These are phyloP conservation scores for Trypanosoma mega DNA, from an alignment of 208 protist genomes.

Conservation along the genomic window DNA sequence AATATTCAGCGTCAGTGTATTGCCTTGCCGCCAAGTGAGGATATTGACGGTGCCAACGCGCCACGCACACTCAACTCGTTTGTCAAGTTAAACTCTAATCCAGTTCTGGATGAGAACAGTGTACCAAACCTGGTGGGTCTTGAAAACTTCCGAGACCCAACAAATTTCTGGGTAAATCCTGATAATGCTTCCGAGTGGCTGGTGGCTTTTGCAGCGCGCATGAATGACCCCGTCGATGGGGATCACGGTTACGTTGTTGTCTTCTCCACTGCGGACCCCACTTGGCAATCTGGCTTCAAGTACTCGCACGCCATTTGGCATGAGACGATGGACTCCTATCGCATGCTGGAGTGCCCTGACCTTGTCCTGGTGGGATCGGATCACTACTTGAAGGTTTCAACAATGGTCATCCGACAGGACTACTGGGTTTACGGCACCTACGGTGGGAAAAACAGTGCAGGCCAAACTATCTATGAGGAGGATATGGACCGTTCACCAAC, in stretches of 20 bases:
- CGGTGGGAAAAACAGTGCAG: constrained; percentile 1
- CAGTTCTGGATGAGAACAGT: constrained; percentile 34
- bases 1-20: constrained; percentile 56
- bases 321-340: constrained; percentile 31
- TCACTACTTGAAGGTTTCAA: constrained; percentile 50
- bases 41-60: constrained; percentile 21
- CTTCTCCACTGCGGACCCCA: constrained; percentile 41
- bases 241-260: constrained; percentile 30
- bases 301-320: constrained; percentile 46
- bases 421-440: constrained; percentile 45
- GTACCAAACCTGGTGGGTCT: constrained; percentile 36
- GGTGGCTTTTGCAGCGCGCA: constrained; percentile 42
- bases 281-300: constrained; percentile 41
- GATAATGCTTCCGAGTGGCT: constrained; percentile 35
- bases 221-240: constrained; percentile 18
- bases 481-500: constrained; percentile 35
- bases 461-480: constrained; percentile 39
- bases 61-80: constrained; percentile 30
- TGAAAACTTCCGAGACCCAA: constrained; percentile 52
- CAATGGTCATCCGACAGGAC: constrained; percentile 41
- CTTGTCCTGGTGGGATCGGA: constrained; percentile 42
- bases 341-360: constrained; percentile 52
- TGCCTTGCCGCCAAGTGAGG: constrained; percentile 20
- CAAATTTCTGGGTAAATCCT: constrained; percentile 48
- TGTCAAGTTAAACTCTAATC: constrained; percentile 36